A percentile compares a stretch with the other conserved stretches of the same genome.
Conservation (phyloP, 768 basidiomycete species). For the Hortiboletus campestris region DNA sequence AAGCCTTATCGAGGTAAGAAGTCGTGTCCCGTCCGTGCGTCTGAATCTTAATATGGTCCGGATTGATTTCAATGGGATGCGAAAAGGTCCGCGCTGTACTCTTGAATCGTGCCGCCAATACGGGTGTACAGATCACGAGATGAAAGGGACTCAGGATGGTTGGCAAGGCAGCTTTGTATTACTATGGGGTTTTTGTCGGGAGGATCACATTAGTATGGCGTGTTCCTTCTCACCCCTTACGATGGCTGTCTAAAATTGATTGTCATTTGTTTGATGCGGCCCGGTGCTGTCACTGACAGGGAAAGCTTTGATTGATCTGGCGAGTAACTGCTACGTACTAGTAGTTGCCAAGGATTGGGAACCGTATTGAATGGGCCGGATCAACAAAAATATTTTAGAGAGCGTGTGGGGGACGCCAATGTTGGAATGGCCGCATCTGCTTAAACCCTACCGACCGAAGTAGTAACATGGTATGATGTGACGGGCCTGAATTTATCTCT, state of each 20-base stretch:
- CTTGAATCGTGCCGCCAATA: not conserved
- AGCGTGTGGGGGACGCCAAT: not conserved
- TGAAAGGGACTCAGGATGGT: not conserved
- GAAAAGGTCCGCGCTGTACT: not conserved
- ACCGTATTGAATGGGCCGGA: not conserved
- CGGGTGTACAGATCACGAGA: slow-evolving; percentile 5
- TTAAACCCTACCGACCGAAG: not conserved
- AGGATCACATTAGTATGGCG: not conserved
- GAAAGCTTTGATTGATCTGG: not conserved
- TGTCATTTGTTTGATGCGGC: not conserved
- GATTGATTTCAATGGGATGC: not conserved
- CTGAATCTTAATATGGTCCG: not conserved
- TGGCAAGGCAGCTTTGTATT: not conserved
- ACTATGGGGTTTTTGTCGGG: not conserved
- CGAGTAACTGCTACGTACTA: not conserved
- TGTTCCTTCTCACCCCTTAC: not conserved
- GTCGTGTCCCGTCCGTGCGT: not conserved
- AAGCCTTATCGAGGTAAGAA: not conserved
- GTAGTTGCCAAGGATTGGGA: not conserved
- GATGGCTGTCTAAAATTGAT: not conserved
- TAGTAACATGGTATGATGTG: slow-evolving; percentile 1
- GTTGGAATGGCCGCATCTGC: not conserved
- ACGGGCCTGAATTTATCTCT: slow-evolving; percentile 28
- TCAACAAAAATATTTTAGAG: not conserved
- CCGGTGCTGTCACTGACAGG: not conserved